These are phyloP conservation scores for Thecaphora thlaspeos DNA, from an alignment of 1,284 basidiomycete species.

Conservation along the genomic window DNA sequence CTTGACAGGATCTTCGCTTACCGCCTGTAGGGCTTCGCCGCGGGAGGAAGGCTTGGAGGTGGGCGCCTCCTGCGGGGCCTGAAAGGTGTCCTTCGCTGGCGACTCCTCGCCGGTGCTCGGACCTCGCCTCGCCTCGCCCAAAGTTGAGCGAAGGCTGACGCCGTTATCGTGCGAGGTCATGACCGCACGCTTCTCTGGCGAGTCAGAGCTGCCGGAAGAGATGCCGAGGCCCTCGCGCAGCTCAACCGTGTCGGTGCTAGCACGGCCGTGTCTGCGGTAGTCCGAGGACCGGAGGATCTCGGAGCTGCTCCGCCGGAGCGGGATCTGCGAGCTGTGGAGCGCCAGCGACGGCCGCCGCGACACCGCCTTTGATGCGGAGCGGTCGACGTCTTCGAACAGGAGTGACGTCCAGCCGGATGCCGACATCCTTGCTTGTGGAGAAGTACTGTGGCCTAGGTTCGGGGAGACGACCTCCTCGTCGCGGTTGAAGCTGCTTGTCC, in stretches of 20 bases:
- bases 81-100: too few relatives aligned
- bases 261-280: not conserved
- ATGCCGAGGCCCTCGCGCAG: not conserved
- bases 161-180: not conserved
- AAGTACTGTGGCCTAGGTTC: conserved; percentile 3
- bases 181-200: not conserved
- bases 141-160: too few relatives aligned
- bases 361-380: conserved; percentile 1
- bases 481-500: conserved; percentile 23
- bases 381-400: conserved; percentile 4
- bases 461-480: conserved; percentile 19
- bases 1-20: conserved; percentile 5
- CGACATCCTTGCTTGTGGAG: conserved; percentile 4
- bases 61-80: not conserved
- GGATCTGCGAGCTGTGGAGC: conserved; percentile 10
- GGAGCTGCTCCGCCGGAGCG: conserved; percentile 15
- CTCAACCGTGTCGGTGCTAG: conserved; percentile 4
- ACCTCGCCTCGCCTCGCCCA: too few relatives aligned
- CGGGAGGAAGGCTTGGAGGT: conserved; percentile 7
- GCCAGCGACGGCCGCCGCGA: not conserved
- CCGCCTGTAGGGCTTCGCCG: conserved; percentile 2
- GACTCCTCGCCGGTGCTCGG: too few relatives aligned
- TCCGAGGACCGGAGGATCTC: conserved; percentile 5
- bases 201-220: not conserved
- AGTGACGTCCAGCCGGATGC: not conserved